Base-by-base conservation (phyloP, 2,329 filamentous ascomycete genomes). In the Septoria linicola region DNA sequence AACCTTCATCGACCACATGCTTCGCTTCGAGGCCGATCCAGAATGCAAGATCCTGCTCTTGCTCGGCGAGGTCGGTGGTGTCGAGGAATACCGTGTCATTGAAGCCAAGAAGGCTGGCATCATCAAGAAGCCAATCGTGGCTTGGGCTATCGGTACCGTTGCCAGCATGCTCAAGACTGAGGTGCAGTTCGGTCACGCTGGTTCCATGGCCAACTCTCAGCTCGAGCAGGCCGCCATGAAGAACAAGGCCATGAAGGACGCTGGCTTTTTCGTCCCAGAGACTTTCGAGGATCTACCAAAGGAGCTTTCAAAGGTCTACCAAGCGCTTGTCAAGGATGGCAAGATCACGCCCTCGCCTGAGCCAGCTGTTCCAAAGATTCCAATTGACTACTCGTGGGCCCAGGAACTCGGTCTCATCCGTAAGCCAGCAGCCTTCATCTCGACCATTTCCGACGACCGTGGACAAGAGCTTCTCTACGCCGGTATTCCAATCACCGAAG, bases 141-240 rank as follows among this genome's bases (percentile, higher is more conserved):
- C 93, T 36, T 99, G 93, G 93, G 93, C 93, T 63, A 99, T 99
- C 69, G 93, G 93, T 80, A 99, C 93, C 66, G 96, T 95, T 75
- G 93, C 93, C 59, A 92, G 89, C 82, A 93, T 99, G 90, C 95
- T 99, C 81, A 97, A 96, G 86, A 99, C 93, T 34, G 93, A 99
- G 80, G 93, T 99, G 39, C 93, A 99, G 76, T 99, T 99, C 77
- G 93, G 93, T 69, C 93, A 99, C 79, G 93, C 93, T 67, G 93
- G 93, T 76, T 90, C 93, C 48, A 96, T 96, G 64, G 93, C 93
- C 81, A 99, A 99, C 84, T 99, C 93, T 53, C 88, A 96, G 76
- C 89, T 99, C 66, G 93, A 99, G 83, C 97, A 93, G 55, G 93
- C 93, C 51, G 87, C 88, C 53, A 82, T 81, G 75, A 99, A 99